These are phyloP conservation scores for Cyclanthera cordifolia DNA, from an alignment of 306 rosid genomes.

Conservation along the genomic window DNA sequence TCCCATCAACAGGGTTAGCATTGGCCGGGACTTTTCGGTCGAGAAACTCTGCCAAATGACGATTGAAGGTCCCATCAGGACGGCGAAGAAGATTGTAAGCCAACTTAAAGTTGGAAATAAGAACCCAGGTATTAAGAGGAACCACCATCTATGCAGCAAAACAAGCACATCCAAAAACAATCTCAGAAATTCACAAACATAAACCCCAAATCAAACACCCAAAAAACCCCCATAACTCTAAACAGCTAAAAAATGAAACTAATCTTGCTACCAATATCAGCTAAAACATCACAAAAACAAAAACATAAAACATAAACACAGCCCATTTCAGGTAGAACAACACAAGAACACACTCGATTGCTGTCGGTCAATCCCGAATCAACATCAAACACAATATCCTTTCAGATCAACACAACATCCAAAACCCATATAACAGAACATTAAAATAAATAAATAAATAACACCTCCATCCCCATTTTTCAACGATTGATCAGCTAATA, in stretches of 20 bases:
- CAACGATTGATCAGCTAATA: background rate
- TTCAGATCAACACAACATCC: background rate
- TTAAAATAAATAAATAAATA: too few relatives aligned
- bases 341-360: background rate
- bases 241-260: background rate
- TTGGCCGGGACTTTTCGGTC: background rate
- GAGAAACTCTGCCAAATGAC: background rate
- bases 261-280: background rate
- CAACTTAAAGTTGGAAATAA: slow-evolving; percentile 87
- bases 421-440: background rate
- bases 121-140: slow-evolving; percentile 94
- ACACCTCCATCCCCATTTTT: too few relatives aligned
- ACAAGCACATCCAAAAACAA: slow-evolving; percentile 1
- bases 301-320: too few relatives aligned
- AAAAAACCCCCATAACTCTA: background rate
- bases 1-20: background rate
- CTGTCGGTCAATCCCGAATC: background rate
- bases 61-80: slow-evolving; percentile 42
- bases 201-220: slow-evolving; percentile 5
- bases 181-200: background rate
- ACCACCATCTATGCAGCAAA: slow-evolving; percentile 60
- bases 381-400: background rate
- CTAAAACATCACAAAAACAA: background rate
- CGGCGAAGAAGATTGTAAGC: slow-evolving; percentile 96
- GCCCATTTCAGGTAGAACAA: too few relatives aligned